Evolutionary conservation across 2,329 filamentous ascomycete genomes (phyloP), one percentile per base, ranked within the genome.

Genomic region (Furcasterigmium sp.): DNA sequence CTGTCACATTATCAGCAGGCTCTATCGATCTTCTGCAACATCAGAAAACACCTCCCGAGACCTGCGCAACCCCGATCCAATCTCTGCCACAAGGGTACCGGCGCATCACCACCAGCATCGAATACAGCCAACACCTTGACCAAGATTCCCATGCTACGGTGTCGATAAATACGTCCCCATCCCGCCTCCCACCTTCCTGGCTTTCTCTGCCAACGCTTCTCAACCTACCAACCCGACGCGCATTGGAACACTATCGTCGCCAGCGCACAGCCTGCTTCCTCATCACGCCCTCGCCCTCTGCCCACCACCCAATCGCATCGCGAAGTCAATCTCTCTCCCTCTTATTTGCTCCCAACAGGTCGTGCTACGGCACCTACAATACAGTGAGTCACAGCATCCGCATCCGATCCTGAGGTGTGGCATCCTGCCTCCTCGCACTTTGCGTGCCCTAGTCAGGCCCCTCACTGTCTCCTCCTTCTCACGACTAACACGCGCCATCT

Each of bases 181-280:
- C 43, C 49, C 47, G 51, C 55, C 47, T 46, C 46, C 41, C 43
- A 26, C 44, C 47, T 55, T 51, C 35, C 53, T 48, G 44, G 52
- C 48, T 47, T 48, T 45, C 47, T 47, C 51, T 49, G 30, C 18
- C 30, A 34, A 15, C 51, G 49, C 56, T 51, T 50, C 51, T 47
- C 47, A 49, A 49, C 53, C 59, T 54, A 61, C 55, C 59, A 56
- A 57, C 42, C 46, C 40, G 41, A 49, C 55, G 56, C 58, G 53
- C 59, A 61, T 59, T 63, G 62, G 63, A 54, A 59, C 55, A 50
- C 56, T 42, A 60, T 56, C 56, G 57, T 58, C 53, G 59, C 60
- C 58, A 58, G 44, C 50, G 49, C 54, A 47, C 45, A 34, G 49
- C 46, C 44, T 57, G 46, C 54, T 49, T 51, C 40, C 45, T 43